Evolutionary conservation across 352 stramenopile species (phyloP).

Genomic region (Pythium pectinolyticum): DNA sequence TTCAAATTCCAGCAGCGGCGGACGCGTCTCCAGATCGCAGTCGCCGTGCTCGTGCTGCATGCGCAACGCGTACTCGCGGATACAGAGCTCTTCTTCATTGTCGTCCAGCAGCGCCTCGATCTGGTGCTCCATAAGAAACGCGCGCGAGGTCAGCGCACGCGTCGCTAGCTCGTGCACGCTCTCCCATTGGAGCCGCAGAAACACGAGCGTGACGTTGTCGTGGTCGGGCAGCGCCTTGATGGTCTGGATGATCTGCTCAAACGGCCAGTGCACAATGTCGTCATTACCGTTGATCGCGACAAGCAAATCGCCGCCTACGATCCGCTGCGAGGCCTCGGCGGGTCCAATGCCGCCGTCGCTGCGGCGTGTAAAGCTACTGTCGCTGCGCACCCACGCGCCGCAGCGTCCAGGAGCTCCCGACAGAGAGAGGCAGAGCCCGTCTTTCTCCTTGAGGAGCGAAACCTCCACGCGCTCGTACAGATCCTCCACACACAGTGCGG

Average conservation of each 20-base stretch:
- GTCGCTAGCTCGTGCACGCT: conserved; percentile 51
- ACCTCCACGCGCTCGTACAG: conserved; percentile 54
- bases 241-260: conserved; percentile 63
- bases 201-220: conserved; percentile 44
- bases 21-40: conserved; percentile 51
- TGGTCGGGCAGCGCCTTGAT: conserved; percentile 62
- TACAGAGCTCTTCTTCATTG: conserved; percentile 55
- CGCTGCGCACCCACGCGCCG: conserved; percentile 80
- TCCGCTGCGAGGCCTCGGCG: conserved; percentile 53
- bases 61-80: conserved; percentile 76
- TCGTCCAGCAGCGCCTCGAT: conserved; percentile 49
- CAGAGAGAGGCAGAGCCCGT: conserved; percentile 79
- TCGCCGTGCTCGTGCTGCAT: conserved; percentile 79
- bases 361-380: conserved; percentile 66
- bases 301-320: conserved; percentile 70
- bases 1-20: conserved; percentile 69
- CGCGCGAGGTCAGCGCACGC: conserved; percentile 41
- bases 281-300: conserved; percentile 61
- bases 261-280: conserved; percentile 57
- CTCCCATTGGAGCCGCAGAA: conserved; percentile 65
- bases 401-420: conserved; percentile 67
- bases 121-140: conserved; percentile 50
- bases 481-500: conserved; percentile 19
- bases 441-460: conserved; percentile 50
- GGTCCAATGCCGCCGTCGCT: conserved; percentile 52